Percentiles rank a stretch among this genome's conserved stretches.
Evolutionary conservation across 1,284 basidiomycete species (phyloP).

Genomic region (Ceratobasidium sp.): DNA sequence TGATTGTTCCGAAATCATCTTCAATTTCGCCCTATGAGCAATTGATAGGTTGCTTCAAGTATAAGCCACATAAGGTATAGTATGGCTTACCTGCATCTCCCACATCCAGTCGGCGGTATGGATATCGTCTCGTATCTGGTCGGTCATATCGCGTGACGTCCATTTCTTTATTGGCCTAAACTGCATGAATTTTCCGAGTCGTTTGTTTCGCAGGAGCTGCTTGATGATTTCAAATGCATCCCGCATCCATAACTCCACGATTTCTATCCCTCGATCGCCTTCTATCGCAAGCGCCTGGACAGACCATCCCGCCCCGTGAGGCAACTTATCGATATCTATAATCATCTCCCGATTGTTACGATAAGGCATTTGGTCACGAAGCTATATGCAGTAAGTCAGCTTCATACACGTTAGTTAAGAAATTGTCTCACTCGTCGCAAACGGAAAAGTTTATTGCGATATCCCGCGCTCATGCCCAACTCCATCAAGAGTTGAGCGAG

Average conservation of each 20-base stretch:
- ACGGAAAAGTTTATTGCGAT: background rate
- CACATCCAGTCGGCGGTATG: slow-evolving; percentile 32
- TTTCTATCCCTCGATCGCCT: slow-evolving; percentile 40
- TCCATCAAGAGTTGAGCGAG: background rate
- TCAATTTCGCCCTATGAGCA: background rate
- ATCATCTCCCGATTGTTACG: background rate
- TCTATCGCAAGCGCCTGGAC: slow-evolving; percentile 38
- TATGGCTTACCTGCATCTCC: slow-evolving; percentile 35
- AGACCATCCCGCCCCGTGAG: background rate
- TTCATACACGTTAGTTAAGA: background rate
- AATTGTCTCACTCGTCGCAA: background rate
- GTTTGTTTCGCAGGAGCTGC: slow-evolving; percentile 44
- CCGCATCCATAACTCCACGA: slow-evolving; percentile 48
- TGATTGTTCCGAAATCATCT: slow-evolving; percentile 19
- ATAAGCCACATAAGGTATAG: background rate
- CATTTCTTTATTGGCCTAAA: slow-evolving; percentile 9
- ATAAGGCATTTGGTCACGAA: background rate
- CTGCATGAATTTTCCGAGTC: background rate
- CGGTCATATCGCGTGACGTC: background rate
- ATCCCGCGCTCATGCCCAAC: background rate
- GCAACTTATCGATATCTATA: slow-evolving; percentile 27
- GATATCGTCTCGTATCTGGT: slow-evolving; percentile 11
- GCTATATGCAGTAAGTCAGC: background rate
- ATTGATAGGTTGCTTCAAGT: background rate
- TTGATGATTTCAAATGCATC: slow-evolving; percentile 48